phyloP scores from a whole-genome alignment of 805 yeast species.

The Candida krabiensis region DNA sequence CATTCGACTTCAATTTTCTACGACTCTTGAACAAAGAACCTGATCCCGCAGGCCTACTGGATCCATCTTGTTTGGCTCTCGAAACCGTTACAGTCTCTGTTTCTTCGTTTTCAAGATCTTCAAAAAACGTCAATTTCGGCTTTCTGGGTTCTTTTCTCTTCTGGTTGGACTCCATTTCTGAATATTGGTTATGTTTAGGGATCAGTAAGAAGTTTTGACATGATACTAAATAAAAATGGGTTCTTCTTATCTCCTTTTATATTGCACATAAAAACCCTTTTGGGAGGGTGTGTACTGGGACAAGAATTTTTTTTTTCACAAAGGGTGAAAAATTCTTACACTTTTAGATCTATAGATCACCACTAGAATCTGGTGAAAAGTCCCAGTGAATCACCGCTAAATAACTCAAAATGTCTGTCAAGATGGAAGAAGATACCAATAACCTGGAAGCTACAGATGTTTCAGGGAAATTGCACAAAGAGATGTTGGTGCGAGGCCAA shows the following conservation, averaged over 20 bases:
- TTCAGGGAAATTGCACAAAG: conserved; percentile 55
- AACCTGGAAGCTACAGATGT: conserved; percentile 6
- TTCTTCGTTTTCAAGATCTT: conserved; percentile 6
- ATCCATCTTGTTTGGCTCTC: too few relatives aligned
- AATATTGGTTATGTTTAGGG: too few relatives aligned
- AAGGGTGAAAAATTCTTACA: not conserved
- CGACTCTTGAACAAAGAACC: conserved; percentile 5
- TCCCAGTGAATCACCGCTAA: too few relatives aligned
- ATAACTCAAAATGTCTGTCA: conserved; percentile 5
- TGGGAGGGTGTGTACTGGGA: too few relatives aligned
- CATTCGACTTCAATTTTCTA: too few relatives aligned
- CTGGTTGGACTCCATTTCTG: not conserved
- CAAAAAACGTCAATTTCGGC: not conserved
- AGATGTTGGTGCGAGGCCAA: conserved; percentile 55
- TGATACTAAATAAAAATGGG: too few relatives aligned
- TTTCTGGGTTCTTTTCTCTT: not conserved
- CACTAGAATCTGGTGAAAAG: too few relatives aligned
- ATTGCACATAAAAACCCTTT: too few relatives aligned
- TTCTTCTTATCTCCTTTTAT: too few relatives aligned
- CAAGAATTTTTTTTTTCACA: not conserved
- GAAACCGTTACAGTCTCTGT: conserved; percentile 1
- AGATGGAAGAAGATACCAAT: conserved; percentile 13
- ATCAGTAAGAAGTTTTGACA: too few relatives aligned
- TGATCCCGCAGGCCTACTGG: too few relatives aligned
- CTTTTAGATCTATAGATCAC: too few relatives aligned